phyloP scores from a whole-genome alignment of 2,329 filamentous ascomycete species.

The Sordariomycetes sp. region DNA sequence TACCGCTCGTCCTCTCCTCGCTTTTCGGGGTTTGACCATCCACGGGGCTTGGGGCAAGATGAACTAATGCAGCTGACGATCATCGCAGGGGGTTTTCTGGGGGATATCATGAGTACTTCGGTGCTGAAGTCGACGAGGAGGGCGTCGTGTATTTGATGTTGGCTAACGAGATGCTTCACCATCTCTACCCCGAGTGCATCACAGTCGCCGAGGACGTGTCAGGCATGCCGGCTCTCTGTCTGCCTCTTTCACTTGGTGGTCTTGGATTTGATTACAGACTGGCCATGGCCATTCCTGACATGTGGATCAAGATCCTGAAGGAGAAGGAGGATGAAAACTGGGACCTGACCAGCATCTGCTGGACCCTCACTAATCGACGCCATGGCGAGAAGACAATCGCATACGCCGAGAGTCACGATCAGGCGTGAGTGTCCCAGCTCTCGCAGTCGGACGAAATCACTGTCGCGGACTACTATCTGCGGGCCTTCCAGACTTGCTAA shows the following conservation, averaged over 20 bases:
- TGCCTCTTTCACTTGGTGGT: conserved; percentile 76
- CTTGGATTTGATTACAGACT: conserved; percentile 96
- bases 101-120: conserved; percentile 97
- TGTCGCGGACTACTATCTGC: conserved; percentile 6
- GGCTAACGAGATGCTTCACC: conserved; percentile 90
- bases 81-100: conserved; percentile 75
- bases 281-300: conserved; percentile 94
- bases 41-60: too few relatives aligned
- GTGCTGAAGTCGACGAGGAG: conserved; percentile 78
- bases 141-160: conserved; percentile 92
- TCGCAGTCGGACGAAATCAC: not conserved
- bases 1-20: not conserved
- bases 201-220: conserved; percentile 96
- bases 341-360: conserved; percentile 78
- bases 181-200: conserved; percentile 77
- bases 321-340: conserved; percentile 85
- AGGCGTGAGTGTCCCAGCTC: conserved; percentile 59
- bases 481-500: conserved; percentile 1
- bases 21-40: too few relatives aligned
- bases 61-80: not conserved
- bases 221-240: conserved; percentile 93
- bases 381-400: conserved; percentile 98
- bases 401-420: conserved; percentile 94
- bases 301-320: conserved; percentile 99
- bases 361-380: conserved; percentile 82